Evolutionary conservation across 1,139 yeast species (phyloP).

Genomic region (Tardiomyces depauwii): DNA sequence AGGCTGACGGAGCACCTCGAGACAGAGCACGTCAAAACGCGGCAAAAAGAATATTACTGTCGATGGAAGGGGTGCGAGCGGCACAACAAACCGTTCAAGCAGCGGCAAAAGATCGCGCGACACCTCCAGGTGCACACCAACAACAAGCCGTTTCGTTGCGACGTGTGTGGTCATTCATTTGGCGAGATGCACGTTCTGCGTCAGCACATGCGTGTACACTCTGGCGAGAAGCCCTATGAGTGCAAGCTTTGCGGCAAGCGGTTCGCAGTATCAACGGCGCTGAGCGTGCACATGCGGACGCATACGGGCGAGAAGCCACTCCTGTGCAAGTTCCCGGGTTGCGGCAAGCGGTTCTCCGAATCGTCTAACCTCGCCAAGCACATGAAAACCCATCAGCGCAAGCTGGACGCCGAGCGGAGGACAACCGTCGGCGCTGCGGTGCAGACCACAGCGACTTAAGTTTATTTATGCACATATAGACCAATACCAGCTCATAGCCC

Average conservation of each 20-base stretch:
- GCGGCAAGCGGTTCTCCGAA: slow-evolving; percentile 80
- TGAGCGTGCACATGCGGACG: slow-evolving; percentile 57
- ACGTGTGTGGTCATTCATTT: slow-evolving; percentile 73
- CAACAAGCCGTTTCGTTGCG: slow-evolving; percentile 65
- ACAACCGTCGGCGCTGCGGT: too few relatives aligned
- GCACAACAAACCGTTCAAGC: slow-evolving; percentile 48
- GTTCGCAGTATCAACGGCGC: slow-evolving; percentile 49
- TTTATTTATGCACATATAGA: too few relatives aligned
- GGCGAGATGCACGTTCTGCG: slow-evolving; percentile 66
- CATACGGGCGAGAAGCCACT: slow-evolving; percentile 94
- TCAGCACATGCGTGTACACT: slow-evolving; percentile 78
- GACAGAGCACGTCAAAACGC: slow-evolving; percentile 57
- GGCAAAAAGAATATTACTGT: slow-evolving; percentile 61
- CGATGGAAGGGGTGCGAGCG: slow-evolving; percentile 74
- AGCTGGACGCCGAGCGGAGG: slow-evolving; percentile 6
- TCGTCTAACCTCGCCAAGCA: slow-evolving; percentile 84
- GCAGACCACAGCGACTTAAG: too few relatives aligned
- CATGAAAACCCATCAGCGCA: slow-evolving; percentile 36
- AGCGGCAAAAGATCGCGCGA: slow-evolving; percentile 77
- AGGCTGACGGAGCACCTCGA: slow-evolving; percentile 63
- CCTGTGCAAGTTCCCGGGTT: slow-evolving; percentile 65
- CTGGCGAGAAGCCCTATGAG: slow-evolving; percentile 74
- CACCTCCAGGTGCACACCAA: slow-evolving; percentile 47
- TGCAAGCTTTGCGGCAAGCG: slow-evolving; percentile 73
- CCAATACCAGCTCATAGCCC: too few relatives aligned